Percentiles rank a stretch among this genome's conserved stretches.
phyloP scores from a whole-genome alignment of 2,329 filamentous ascomycete species.

The Talaromyces sp. region DNA sequence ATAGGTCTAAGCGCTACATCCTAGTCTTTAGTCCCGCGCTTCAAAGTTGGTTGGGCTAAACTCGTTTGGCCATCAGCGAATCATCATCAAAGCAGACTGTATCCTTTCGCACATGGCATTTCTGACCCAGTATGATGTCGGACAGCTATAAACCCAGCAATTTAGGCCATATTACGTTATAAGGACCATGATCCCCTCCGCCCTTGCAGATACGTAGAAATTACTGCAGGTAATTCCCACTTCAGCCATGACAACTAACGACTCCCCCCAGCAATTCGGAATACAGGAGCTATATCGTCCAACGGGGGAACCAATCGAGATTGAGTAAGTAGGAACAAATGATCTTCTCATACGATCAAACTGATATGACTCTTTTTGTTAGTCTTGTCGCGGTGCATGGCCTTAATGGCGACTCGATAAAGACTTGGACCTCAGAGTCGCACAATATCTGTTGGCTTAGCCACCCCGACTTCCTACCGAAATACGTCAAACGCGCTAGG shows the following conservation, averaged over 20 bases:
- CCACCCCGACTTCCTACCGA: slow-evolving; percentile 29
- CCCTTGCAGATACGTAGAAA: background rate
- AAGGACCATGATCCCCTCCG: background rate
- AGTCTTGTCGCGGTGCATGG: slow-evolving; percentile 45
- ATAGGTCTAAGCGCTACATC: background rate
- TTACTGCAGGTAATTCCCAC: background rate
- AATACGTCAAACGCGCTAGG: slow-evolving; percentile 28
- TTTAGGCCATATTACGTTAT: too few relatives aligned
- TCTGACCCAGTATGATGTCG: too few relatives aligned
- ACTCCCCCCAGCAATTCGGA: slow-evolving; percentile 14
- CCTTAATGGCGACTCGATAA: slow-evolving; percentile 38
- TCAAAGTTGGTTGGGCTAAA: background rate
- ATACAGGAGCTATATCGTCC: slow-evolving; percentile 22
- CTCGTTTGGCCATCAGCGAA: background rate
- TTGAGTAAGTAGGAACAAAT: slow-evolving; percentile 19
- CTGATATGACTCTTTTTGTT: background rate
- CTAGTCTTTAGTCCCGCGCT: background rate
- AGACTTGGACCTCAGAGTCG: slow-evolving; percentile 38
- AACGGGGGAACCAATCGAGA: slow-evolving; percentile 16
- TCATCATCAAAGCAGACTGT: background rate
- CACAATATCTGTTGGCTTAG: slow-evolving; percentile 36
- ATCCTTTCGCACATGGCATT: background rate
- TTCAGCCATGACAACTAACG: slow-evolving; percentile 5
- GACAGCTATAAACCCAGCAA: too few relatives aligned
- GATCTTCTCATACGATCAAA: background rate